These are phyloP conservation scores for Astragalus glycyphyllos DNA, from an alignment of 306 rosid genomes.

Conservation along the genomic window DNA sequence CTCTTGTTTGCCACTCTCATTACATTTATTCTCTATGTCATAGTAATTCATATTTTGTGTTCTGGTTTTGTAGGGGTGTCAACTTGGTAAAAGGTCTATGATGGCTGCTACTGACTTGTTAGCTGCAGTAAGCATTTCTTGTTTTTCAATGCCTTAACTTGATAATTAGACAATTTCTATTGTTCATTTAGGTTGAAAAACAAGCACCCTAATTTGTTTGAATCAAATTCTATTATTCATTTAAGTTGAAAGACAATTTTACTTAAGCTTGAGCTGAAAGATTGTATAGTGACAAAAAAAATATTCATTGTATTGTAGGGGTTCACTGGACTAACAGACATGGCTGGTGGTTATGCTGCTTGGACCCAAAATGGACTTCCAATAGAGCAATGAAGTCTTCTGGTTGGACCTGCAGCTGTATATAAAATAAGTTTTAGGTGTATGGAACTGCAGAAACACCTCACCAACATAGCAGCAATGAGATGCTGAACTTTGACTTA, in stretches of 20 bases:
- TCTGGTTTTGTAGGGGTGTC: conserved; percentile 68
- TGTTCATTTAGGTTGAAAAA: no score
- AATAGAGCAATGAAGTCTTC: conserved; percentile 53
- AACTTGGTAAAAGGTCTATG: conserved; percentile 74
- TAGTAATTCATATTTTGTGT: neutral
- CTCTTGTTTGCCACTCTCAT: neutral
- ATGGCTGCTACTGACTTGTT: conserved; percentile 85
- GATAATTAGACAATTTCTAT: no score
- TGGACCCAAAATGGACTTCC: conserved; percentile 86
- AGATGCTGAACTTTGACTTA: neutral
- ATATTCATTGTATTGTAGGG: conserved; percentile 56
- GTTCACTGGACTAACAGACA: conserved; percentile 72
- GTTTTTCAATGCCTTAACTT: neutral
- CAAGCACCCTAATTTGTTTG: conserved; percentile 35
- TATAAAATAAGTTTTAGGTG: conserved; percentile 41
- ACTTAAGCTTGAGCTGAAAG: conserved; percentile 14
- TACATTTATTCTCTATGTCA: neutral
- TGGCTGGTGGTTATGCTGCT: conserved; percentile 90
- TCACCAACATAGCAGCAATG: conserved; percentile 16
- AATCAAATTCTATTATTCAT: conserved; percentile 1
- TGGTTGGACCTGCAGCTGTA: conserved; percentile 35
- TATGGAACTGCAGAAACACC: conserved; percentile 12
- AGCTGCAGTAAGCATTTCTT: conserved; percentile 64
- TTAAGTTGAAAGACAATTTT: no score
- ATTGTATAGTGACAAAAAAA: neutral